Base-by-base conservation (phyloP, 768 basidiomycete genomes). In the Hypsizygus marmoreus region DNA sequence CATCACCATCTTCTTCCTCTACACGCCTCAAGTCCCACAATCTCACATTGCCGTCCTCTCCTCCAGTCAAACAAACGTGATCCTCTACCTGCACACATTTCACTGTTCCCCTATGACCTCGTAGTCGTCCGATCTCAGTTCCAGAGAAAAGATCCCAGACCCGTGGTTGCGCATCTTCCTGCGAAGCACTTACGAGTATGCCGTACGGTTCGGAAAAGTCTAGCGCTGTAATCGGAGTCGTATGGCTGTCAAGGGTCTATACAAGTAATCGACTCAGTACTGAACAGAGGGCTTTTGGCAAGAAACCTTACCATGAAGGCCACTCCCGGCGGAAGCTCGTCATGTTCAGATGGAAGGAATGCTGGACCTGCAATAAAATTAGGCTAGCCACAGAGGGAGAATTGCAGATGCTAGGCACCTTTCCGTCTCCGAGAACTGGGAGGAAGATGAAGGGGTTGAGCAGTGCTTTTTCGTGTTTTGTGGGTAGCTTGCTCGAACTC, bases 191-290 rank as follows among this genome's bases (percentile, higher is more conserved):
- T 48, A 98, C 93, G 26, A 97, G 81, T 8, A 85, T 88, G 12
- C 94, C 95, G 57, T 99, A 99, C 4, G 97, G 97, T 61, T 97
- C 95, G 8, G 91, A 91, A 59, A 98, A 91, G 68, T 99, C 97
- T 14, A 99, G 78, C 1, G 93, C 84, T 0, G 86, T 84, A 54
- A 99, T 84, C 0, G 91, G 88, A 0, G 84, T 82, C 1, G 80
- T 74, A 56, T 97, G 95, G 37, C 81, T 81, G 31, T 85, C 77
- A 24, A 98, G 74, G 3, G 92, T 91, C 91, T 95, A 62, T 0
- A 24, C 40, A 29, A 20, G 40, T 31, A 25, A 16, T 43, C 12
- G n/a, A 42, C n/a, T 40, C 32, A 35, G 49, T 56, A 8, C 44
- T 51, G 22, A 16, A n/a, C 23, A n/a, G 25, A 30, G 24, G 40